Conservation (phyloP, 2,329 filamentous ascomycete species). For the Fusarium devonianum region DNA sequence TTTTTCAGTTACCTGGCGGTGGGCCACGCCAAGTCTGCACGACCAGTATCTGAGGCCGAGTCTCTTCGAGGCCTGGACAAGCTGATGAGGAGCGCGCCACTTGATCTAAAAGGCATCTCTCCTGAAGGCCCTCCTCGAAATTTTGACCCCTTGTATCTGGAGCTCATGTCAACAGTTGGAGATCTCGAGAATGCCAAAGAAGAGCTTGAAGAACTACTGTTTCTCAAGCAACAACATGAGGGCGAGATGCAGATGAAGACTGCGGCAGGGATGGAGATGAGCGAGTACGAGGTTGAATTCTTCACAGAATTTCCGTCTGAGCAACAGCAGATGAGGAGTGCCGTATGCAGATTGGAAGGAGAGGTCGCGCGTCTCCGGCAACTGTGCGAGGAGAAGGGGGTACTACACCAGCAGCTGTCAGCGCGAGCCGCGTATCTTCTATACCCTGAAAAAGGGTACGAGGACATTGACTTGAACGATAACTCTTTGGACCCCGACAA, state of each 20-base stretch:
- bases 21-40: conserved; percentile 33
- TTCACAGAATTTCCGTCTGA: conserved; percentile 52
- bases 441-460: conserved; percentile 47
- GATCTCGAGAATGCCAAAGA: conserved; percentile 58
- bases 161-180: conserved; percentile 53
- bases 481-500: conserved; percentile 33
- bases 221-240: conserved; percentile 49
- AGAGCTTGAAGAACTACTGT: conserved; percentile 53
- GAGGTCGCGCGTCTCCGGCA: conserved; percentile 47
- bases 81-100: conserved; percentile 39
- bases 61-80: conserved; percentile 13
- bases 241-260: conserved; percentile 48
- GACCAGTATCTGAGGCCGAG: conserved; percentile 8
- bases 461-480: conserved; percentile 53
- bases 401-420: conserved; percentile 53
- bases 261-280: conserved; percentile 39
- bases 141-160: conserved; percentile 56
- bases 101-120: conserved; percentile 48
- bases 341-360: conserved; percentile 46
- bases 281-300: conserved; percentile 53
- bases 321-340: conserved; percentile 44
- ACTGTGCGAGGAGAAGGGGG: conserved; percentile 51
- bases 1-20: conserved; percentile 50
- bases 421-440: conserved; percentile 51
- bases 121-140: conserved; percentile 48